Conservation (phyloP, 2,329 filamentous ascomycete species). For the Beauveria medogensis region DNA sequence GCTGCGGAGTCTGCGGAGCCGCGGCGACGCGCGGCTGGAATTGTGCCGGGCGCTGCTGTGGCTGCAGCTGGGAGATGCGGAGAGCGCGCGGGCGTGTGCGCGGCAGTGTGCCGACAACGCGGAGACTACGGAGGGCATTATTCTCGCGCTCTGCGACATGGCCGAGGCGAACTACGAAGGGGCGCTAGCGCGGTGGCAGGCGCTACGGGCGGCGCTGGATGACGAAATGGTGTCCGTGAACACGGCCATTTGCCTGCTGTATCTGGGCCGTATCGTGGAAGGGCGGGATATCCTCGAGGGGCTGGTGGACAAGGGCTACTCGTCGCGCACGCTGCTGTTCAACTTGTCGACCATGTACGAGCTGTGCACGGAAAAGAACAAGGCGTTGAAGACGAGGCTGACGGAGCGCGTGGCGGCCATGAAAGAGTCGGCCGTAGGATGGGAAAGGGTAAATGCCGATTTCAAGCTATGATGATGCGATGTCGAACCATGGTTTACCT, state of each 20-base stretch:
- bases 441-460: constrained; percentile 64
- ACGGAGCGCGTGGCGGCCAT: constrained; percentile 60
- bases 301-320: constrained; percentile 52
- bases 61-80: constrained; percentile 70
- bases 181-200: constrained; percentile 56
- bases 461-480: constrained; percentile 54
- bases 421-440: constrained; percentile 48
- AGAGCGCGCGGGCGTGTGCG: constrained; percentile 53
- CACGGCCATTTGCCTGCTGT: constrained; percentile 73
- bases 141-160: constrained; percentile 67
- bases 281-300: constrained; percentile 59
- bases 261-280: constrained; percentile 67
- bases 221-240: constrained; percentile 75
- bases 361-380: constrained; percentile 71
- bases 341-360: constrained; percentile 91
- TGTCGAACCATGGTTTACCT: background rate
- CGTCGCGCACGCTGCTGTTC: constrained; percentile 76
- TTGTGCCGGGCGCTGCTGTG: constrained; percentile 58
- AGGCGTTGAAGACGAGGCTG: constrained; percentile 60
- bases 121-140: constrained; percentile 36
- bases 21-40: constrained; percentile 31
- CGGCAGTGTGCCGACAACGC: constrained; percentile 18
- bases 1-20: constrained; percentile 48
- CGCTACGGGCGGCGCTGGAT: constrained; percentile 31
- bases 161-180: constrained; percentile 64